phyloP scores from a whole-genome alignment of 768 basidiomycete species.

The Amanita thiersii region DNA sequence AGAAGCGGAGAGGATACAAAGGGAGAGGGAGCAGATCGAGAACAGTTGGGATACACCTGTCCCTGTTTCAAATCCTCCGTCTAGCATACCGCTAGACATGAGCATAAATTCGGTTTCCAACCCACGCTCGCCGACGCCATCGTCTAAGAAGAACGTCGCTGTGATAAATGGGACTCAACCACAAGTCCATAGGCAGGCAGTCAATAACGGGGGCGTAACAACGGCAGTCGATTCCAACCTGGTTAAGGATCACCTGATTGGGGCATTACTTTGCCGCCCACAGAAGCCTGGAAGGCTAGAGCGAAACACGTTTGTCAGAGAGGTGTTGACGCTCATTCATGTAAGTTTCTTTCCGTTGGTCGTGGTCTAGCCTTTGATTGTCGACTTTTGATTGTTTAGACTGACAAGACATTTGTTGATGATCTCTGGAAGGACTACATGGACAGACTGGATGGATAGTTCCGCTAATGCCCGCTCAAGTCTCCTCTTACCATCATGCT shows the following conservation, averaged over 20 bases:
- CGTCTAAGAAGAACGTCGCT: neutral
- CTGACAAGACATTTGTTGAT: constrained; percentile 60
- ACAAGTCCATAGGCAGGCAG: constrained; percentile 13
- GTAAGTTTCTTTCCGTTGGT: constrained; percentile 26
- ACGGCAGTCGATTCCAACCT: constrained; percentile 16
- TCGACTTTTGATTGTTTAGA: constrained; percentile 28
- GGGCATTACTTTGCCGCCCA: constrained; percentile 16
- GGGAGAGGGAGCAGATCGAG: constrained; percentile 45
- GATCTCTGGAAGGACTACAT: constrained; percentile 47
- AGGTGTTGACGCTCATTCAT: constrained; percentile 54
- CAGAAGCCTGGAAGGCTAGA: constrained; percentile 23
- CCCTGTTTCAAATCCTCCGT: constrained; percentile 4
- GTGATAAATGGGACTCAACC: neutral
- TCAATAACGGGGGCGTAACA: constrained; percentile 15
- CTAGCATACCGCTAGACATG: neutral
- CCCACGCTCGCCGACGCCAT: constrained; percentile 4
- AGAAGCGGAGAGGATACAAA: constrained; percentile 23
- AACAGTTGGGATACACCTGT: constrained; percentile 45
- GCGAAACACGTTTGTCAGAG: constrained; percentile 50
- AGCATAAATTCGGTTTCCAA: neutral
- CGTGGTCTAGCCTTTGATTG: neutral
- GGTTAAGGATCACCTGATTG: constrained; percentile 22
- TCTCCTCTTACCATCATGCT: too few relatives aligned
- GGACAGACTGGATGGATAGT: constrained; percentile 12
- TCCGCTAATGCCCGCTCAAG: too few relatives aligned